phyloP scores from a whole-genome alignment of 257 asterid species.

The Solanum pinnatisectum region DNA sequence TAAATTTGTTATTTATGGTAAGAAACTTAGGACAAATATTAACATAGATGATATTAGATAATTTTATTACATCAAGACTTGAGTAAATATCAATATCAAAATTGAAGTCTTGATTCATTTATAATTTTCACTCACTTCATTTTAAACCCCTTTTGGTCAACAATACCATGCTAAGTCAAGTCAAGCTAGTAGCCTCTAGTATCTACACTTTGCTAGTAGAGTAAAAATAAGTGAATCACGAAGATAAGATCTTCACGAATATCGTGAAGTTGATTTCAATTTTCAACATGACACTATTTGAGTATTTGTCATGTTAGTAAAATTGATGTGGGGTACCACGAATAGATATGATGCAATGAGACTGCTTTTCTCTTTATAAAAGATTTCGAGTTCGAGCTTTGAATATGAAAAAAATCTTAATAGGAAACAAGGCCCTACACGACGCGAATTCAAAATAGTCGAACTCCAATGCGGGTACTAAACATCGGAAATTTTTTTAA shows the following conservation, averaged over 20 bases:
- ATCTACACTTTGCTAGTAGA: background rate
- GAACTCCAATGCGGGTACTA: fast-evolving
- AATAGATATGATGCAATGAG: no score
- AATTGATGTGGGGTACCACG: background rate
- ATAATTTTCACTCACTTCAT: background rate
- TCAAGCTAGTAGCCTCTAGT: conserved; percentile 1
- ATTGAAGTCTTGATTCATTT: background rate
- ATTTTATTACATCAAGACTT: background rate
- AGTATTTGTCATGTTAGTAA: background rate
- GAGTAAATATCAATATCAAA: background rate
- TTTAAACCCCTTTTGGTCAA: conserved; percentile 14
- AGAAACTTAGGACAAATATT: background rate
- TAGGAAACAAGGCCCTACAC: fast-evolving
- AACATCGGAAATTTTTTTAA: no score
- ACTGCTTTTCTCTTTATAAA: no score
- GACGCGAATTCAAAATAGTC: no score
- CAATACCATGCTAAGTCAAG: conserved; percentile 13
- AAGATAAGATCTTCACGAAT: background rate
- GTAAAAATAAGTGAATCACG: background rate
- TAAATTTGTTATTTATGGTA: no score
- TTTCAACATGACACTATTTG: background rate
- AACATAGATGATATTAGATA: background rate
- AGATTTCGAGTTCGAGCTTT: background rate
- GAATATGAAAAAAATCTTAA: no score
- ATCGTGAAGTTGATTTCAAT: background rate